phyloP scores from a whole-genome alignment of 441 rosid genomes.

The Mallotus repandus region DNA sequence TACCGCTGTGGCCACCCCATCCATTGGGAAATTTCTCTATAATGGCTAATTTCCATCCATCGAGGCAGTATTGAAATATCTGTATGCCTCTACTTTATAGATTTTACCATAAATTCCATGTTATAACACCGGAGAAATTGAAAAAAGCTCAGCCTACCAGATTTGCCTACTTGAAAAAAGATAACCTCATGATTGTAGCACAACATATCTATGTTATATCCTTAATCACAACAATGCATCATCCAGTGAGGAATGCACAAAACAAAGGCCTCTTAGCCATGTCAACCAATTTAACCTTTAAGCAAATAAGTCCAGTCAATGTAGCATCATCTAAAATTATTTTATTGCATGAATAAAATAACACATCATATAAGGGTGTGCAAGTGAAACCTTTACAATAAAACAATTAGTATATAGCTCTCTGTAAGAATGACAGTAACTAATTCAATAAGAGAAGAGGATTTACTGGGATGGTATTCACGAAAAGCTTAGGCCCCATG shows the following conservation, averaged over 20 bases:
- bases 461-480: conserved; percentile 75
- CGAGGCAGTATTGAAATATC: too few species aligned
- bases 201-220: background rate
- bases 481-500: conserved; percentile 90
- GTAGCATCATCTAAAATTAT: background rate
- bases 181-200: background rate
- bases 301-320: background rate
- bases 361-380: background rate
- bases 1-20: background rate
- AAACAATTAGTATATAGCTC: background rate
- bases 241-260: background rate
- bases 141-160: background rate
- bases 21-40: background rate
- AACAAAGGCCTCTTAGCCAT: background rate
- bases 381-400: background rate
- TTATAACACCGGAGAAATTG: background rate
- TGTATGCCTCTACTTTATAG: background rate
- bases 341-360: conserved; percentile 2
- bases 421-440: background rate
- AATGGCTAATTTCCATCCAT: too few species aligned
- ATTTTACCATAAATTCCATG: background rate
- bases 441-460: conserved; percentile 16
- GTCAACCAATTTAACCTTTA: background rate
- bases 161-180: conserved; percentile 1
- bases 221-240: background rate